Percentiles rank a stretch among this genome's conserved stretches.
phyloP scores from a whole-genome alignment of 2,329 filamentous ascomycete genomes.

The Magnaporthiopsis poae region DNA sequence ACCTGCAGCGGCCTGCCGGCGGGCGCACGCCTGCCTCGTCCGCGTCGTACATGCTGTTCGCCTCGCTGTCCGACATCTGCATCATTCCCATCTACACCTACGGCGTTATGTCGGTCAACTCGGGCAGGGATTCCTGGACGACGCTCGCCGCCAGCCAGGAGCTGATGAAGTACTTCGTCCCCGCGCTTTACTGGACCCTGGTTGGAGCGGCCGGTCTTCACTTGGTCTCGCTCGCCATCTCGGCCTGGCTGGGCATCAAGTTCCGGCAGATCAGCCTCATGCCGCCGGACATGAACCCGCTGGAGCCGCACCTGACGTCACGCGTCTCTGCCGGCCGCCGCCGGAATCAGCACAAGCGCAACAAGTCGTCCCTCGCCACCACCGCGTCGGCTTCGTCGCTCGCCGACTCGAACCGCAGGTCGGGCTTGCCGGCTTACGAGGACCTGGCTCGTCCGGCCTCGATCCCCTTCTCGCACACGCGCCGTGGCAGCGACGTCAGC shows the following conservation, averaged over 20 bases:
- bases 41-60: slow-evolving; percentile 81
- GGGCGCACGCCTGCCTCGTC: slow-evolving; percentile 68
- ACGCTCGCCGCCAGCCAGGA: slow-evolving; percentile 54
- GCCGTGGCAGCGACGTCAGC: slow-evolving; percentile 48
- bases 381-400: slow-evolving; percentile 33
- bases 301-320: slow-evolving; percentile 76
- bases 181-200: slow-evolving; percentile 59
- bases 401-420: slow-evolving; percentile 31
- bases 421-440: slow-evolving; percentile 31
- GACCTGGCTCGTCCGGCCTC: slow-evolving; percentile 37
- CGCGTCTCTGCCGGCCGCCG: slow-evolving; percentile 24
- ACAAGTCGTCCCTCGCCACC: slow-evolving; percentile 48
- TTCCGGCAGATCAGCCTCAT: slow-evolving; percentile 75
- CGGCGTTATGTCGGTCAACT: slow-evolving; percentile 37
- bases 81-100: slow-evolving; percentile 48
- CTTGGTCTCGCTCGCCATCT: slow-evolving; percentile 57
- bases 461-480: slow-evolving; percentile 73
- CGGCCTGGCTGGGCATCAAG: slow-evolving; percentile 63
- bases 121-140: slow-evolving; percentile 46
- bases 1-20: slow-evolving; percentile 61
- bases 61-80: slow-evolving; percentile 58
- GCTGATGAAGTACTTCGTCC: slow-evolving; percentile 50
- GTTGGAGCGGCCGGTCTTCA: slow-evolving; percentile 58
- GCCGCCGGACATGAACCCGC: slow-evolving; percentile 89
- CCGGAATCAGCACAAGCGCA: slow-evolving; percentile 55